Conservation (phyloP, 352 stramenopile genomes). For the Globisporangium cylindrosporum region DNA sequence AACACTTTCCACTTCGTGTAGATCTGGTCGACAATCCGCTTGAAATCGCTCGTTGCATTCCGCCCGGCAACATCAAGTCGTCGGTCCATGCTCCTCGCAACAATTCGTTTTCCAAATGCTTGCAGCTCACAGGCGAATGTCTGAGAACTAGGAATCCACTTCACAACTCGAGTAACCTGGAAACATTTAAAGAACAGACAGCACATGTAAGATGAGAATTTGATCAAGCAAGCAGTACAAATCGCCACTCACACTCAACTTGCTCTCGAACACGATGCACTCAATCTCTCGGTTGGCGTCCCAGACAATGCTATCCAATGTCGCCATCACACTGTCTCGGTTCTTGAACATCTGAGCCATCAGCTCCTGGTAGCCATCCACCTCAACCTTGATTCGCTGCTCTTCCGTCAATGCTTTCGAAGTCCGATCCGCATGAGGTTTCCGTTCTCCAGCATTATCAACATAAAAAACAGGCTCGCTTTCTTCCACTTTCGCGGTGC, state of each 20-base stretch:
- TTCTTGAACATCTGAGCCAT: constrained; percentile 52
- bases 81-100: constrained; percentile 26
- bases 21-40: constrained; percentile 36
- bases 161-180: constrained; percentile 12
- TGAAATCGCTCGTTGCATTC: constrained; percentile 29
- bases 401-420: constrained; percentile 22
- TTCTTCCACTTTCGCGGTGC: not conserved
- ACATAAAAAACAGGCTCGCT: constrained; percentile 17
- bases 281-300: constrained; percentile 22
- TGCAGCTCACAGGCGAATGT: constrained; percentile 30
- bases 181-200: not conserved
- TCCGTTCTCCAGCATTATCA: constrained; percentile 44
- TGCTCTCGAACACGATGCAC: constrained; percentile 20
- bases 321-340: constrained; percentile 31
- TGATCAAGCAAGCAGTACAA: not conserved
- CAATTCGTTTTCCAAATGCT: constrained; percentile 32
- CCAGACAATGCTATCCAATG: constrained; percentile 43
- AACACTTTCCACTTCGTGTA: constrained; percentile 48
- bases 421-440: constrained; percentile 19
- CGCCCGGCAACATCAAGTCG: constrained; percentile 34
- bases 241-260: constrained; percentile 20
- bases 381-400: constrained; percentile 35
- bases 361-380: constrained; percentile 61
- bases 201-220: not conserved
- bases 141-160: not conserved